phyloP scores from a whole-genome alignment of 306 rosid genomes.

The Luffa aegyptiaca region DNA sequence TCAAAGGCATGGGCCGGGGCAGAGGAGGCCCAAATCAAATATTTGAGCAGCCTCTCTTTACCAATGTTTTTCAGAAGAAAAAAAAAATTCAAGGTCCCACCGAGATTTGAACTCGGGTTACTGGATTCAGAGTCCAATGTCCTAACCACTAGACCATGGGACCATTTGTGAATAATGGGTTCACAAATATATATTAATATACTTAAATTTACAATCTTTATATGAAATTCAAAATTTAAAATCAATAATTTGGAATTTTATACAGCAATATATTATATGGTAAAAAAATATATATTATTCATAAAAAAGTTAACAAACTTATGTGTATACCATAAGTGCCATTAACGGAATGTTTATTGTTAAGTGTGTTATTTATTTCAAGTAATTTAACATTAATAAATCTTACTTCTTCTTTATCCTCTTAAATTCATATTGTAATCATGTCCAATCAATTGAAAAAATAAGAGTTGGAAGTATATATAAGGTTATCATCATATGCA shows the following conservation, averaged over 20 bases:
- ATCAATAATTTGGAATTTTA: no score
- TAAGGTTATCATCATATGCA: background rate
- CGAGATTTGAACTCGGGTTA: conserved; percentile 57
- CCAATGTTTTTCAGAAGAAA: no score
- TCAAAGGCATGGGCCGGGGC: background rate
- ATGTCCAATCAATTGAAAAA: background rate
- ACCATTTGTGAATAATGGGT: background rate
- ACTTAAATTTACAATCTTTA: no score
- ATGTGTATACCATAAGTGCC: no score
- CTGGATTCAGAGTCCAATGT: conserved; percentile 47
- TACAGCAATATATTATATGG: no score
- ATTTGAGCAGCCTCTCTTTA: background rate
- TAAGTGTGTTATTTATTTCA: no score
- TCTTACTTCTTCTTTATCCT: background rate
- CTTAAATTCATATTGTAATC: background rate
- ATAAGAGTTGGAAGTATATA: background rate
- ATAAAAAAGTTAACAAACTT: no score
- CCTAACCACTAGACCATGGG: conserved; percentile 74
- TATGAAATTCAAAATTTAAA: background rate
- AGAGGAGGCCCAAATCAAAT: background rate
- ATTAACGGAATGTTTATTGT: no score
- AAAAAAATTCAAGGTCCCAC: conserved; percentile 36
- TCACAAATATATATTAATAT: no score
- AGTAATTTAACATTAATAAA: no score
- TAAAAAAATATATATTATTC: no score